Base-by-base conservation (phyloP, 2,329 filamentous ascomycete species). In the Colletotrichum falcatum region DNA sequence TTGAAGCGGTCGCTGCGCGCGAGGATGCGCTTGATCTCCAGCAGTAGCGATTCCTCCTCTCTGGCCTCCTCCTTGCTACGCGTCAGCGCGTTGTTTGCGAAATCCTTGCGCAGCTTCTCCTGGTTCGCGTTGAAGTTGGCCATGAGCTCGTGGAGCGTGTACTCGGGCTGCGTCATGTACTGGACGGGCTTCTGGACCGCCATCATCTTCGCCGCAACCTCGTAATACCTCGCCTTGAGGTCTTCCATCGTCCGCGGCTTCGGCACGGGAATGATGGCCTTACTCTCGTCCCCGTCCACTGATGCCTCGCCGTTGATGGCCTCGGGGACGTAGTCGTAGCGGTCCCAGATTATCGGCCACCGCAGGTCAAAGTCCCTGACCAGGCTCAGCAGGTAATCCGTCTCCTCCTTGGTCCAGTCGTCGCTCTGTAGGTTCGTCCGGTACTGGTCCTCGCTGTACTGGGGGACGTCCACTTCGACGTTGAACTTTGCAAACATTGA, bases 321-420 rank as follows among this genome's bases (percentile, higher is more conserved):
- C 37, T 83, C 81, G 3, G 87, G 84, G 5, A 79, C 82, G 79
- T 89, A 97, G 64, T 97, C 93, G 82, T 98, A 99, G 68, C 95
- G 92, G 80, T 99, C 96, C 85, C 92, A 94, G 71, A 99, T 93
- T 20, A 98, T 80, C 4, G 95, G 88, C 94, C 96, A 99, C 74
- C 96, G 91, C 71, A 97, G 86, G 77, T 97, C 94, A 77, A 91
- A 97, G 56, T 95, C 92, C 67, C 87, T 87, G 18, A 90, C 93
- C 44, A 95, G 79, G 3, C 89, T 84, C 78, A 98, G 88, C 73
- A 99, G 82, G 78, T 98, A 98, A 78, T 98, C 94, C 11, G 96
- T 99, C 82, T 99, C 96, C 76, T 96, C 92, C 77, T 92, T 94
- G 18, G 92, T 91, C 96, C 96, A 99, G 75, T 95, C 91, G 18